Conservation (phyloP, 768 basidiomycete genomes). For the Serendipita sp. region DNA sequence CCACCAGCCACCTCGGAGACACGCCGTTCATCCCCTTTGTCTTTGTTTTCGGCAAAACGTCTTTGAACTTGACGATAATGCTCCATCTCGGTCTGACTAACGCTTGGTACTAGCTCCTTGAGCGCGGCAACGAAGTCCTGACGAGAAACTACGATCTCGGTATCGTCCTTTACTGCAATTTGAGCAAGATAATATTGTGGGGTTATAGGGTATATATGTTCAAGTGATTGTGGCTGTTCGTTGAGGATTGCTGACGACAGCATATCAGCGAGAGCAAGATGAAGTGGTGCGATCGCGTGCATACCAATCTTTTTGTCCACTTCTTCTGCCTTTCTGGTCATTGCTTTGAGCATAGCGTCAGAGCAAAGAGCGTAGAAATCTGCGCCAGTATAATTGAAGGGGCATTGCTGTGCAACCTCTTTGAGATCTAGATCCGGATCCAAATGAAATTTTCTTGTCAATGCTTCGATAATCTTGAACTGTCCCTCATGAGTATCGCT, state of each 20-base stretch:
- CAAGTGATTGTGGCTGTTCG: conserved; percentile 23
- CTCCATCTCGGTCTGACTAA: conserved; percentile 71
- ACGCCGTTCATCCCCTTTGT: conserved; percentile 7
- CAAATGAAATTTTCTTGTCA: conserved; percentile 85
- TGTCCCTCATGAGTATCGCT: conserved; percentile 76
- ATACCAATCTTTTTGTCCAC: conserved; percentile 63
- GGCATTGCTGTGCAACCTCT: conserved; percentile 52
- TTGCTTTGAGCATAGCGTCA: conserved; percentile 89
- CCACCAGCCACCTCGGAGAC: background rate
- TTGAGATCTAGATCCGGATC: conserved; percentile 48
- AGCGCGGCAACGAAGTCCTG: conserved; percentile 69
- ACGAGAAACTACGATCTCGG: conserved; percentile 54
- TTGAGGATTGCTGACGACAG: conserved; percentile 27
- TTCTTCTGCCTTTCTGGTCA: conserved; percentile 70
- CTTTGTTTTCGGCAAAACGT: conserved; percentile 35
- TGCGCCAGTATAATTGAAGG: conserved; percentile 92
- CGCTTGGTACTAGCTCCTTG: conserved; percentile 54
- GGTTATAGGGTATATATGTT: conserved; percentile 55
- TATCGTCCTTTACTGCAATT: conserved; percentile 52
- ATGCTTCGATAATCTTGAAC: conserved; percentile 67
- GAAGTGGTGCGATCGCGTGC: conserved; percentile 17
- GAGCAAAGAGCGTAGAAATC: conserved; percentile 97
- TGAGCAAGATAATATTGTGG: conserved; percentile 84
- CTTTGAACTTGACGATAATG: conserved; percentile 63
- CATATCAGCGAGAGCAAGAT: background rate